phyloP scores from a whole-genome alignment of 139 green algal genomes.

The Tetraselmis chui region DNA sequence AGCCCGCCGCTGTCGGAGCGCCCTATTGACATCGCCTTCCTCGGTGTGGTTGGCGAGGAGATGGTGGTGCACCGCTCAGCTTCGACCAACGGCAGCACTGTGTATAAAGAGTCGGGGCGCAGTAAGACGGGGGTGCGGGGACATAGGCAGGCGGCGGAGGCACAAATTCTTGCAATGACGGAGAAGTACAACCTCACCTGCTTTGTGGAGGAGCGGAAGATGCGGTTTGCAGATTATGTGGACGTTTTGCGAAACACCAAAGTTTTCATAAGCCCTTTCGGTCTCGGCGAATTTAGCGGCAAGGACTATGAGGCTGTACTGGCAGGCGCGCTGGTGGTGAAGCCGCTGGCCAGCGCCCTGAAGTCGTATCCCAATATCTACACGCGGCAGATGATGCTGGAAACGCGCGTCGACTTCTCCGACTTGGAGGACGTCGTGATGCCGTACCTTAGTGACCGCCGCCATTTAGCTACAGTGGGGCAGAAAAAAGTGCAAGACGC shows the following conservation, averaged over 20 bases:
- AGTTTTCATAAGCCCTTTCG: conserved; percentile 4
- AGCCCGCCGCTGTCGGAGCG: neutral
- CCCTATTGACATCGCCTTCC: conserved; percentile 2
- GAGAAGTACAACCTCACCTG: neutral
- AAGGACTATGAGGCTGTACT: conserved; percentile 8
- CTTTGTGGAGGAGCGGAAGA: neutral
- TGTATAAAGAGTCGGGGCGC: neutral
- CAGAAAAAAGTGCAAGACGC: neutral
- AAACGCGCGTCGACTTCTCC: neutral
- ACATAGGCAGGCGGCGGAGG: neutral
- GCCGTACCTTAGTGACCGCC: neutral
- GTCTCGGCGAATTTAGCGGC: conserved; percentile 1
- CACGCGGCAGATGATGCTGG: neutral
- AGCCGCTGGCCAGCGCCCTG: conserved; percentile 2
- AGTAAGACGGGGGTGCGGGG: neutral
- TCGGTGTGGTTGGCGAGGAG: neutral
- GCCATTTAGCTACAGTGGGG: neutral
- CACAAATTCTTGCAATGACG: neutral
- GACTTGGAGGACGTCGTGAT: neutral
- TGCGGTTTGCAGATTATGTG: neutral
- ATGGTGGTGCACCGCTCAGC: neutral
- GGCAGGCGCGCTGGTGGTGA: conserved; percentile 3
- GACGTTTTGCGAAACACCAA: neutral
- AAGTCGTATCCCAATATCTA: conserved; percentile 9
- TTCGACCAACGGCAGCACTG: neutral